These are phyloP conservation scores for Phlyctochytrium planicorne DNA, from an alignment of 192 early-diverging fungal species.

Conservation along the genomic window DNA sequence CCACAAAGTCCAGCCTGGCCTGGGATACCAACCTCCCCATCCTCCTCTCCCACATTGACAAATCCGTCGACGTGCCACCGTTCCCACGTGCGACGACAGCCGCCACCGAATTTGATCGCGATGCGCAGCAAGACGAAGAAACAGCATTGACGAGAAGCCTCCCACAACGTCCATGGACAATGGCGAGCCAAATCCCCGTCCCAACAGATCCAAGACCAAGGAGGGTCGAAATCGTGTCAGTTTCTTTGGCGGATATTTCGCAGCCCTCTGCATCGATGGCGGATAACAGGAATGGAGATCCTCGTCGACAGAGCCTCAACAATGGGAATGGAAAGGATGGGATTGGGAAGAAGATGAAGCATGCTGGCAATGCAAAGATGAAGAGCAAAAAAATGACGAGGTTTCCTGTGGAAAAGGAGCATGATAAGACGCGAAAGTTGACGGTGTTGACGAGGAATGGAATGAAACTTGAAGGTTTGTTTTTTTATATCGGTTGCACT, in stretches of 20 bases:
- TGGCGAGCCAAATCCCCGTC: not conserved
- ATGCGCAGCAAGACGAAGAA: not conserved
- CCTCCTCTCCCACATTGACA: not conserved
- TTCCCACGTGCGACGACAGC: not conserved
- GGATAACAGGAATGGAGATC: not conserved
- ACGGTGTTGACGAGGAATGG: constrained; percentile 1
- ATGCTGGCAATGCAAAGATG: not conserved
- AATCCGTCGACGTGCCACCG: constrained; percentile 2
- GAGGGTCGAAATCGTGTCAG: not conserved
- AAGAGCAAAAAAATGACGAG: not conserved
- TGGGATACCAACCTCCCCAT: not conserved
- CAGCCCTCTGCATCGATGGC: not conserved
- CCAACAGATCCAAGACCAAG: not conserved
- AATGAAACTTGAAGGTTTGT: not conserved
- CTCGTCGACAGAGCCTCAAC: no score
- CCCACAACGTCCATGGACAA: not conserved
- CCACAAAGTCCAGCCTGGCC: not conserved
- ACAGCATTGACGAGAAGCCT: not conserved
- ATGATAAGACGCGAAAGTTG: not conserved
- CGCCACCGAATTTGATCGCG: not conserved
- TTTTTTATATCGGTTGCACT: no score
- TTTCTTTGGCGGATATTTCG: not conserved
- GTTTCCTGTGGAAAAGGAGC: no score
- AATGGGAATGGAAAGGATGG: not conserved
- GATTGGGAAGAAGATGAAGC: not conserved